Evolutionary conservation across 495 filamentous ascomycete species (phyloP).

Genomic region (Penicillium maclennaniae): DNA sequence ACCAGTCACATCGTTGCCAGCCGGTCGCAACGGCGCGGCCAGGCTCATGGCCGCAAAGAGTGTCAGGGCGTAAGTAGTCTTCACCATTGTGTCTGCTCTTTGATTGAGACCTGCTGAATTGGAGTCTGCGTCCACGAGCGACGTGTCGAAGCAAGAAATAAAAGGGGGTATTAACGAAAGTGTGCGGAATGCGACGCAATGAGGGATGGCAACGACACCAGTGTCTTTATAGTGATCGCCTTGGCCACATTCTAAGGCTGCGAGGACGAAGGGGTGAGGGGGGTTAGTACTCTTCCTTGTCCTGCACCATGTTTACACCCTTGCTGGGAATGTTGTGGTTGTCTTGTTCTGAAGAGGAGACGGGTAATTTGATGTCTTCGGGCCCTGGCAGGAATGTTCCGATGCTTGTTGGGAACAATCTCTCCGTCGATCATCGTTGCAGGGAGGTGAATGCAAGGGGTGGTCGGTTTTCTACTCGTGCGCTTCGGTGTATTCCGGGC

Average conservation of each 20-base stretch:
- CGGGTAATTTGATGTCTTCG: conserved; percentile 7
- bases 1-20: conserved; percentile 2
- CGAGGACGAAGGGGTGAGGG: conserved; percentile 19
- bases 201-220: conserved; percentile 5
- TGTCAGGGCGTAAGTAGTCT: conserved; percentile 24
- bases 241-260: conserved; percentile 20
- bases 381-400: conserved; percentile 16
- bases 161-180: conserved; percentile 10
- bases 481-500: neutral
- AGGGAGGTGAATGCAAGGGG: conserved; percentile 24
- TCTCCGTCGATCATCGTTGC: conserved; percentile 19
- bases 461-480: conserved; percentile 4
- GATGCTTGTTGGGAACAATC: conserved; percentile 17
- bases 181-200: conserved; percentile 18
- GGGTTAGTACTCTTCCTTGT: neutral
- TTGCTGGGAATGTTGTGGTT: conserved; percentile 15
- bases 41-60: conserved; percentile 24
- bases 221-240: conserved; percentile 14
- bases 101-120: conserved; percentile 4
- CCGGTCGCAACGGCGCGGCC: conserved; percentile 18
- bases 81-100: conserved; percentile 21
- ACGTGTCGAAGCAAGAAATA: conserved; percentile 7
- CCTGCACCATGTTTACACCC: conserved; percentile 10
- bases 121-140: conserved; percentile 24
- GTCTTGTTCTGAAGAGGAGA: neutral